phyloP scores from a whole-genome alignment of 768 basidiomycete genomes.

The Lentinula sp. region DNA sequence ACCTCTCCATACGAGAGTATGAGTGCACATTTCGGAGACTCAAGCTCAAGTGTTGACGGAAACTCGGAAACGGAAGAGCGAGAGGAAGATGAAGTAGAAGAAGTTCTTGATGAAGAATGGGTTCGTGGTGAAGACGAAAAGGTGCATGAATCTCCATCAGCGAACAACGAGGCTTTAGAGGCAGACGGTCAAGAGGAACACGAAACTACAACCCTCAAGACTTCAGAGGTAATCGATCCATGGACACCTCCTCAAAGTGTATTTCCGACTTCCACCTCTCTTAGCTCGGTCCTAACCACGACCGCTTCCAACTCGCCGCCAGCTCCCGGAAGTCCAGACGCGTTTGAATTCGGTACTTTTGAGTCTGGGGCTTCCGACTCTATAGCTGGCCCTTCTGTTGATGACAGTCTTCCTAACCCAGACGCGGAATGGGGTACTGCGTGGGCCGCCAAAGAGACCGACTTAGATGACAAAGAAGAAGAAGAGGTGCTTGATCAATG shows the following conservation, averaged over 20 bases:
- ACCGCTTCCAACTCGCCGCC: slow-evolving; percentile 7
- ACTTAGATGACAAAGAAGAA: slow-evolving; percentile 10
- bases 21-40: slow-evolving; percentile 1
- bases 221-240: neutral
- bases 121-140: no score
- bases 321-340: slow-evolving; percentile 39
- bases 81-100: neutral
- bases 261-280: slow-evolving; percentile 5
- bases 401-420: slow-evolving; percentile 11
- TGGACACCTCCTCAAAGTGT: slow-evolving; percentile 8
- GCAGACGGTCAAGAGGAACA: neutral
- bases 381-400: slow-evolving; percentile 16
- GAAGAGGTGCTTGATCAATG: slow-evolving; percentile 51
- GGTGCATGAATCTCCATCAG: no score
- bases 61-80: slow-evolving; percentile 2
- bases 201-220: neutral
- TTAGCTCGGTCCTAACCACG: neutral
- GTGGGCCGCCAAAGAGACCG: slow-evolving; percentile 28
- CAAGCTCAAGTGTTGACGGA: neutral
- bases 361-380: slow-evolving; percentile 36
- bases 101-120: neutral
- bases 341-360: slow-evolving; percentile 45
- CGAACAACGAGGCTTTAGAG: neutral
- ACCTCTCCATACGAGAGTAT: slow-evolving; percentile 13
- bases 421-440: slow-evolving; percentile 31